Evolutionary conservation across 768 basidiomycete species (phyloP), one percentile per base, ranked within the genome.

Genomic region (Macrolepiota fuliginosa): DNA sequence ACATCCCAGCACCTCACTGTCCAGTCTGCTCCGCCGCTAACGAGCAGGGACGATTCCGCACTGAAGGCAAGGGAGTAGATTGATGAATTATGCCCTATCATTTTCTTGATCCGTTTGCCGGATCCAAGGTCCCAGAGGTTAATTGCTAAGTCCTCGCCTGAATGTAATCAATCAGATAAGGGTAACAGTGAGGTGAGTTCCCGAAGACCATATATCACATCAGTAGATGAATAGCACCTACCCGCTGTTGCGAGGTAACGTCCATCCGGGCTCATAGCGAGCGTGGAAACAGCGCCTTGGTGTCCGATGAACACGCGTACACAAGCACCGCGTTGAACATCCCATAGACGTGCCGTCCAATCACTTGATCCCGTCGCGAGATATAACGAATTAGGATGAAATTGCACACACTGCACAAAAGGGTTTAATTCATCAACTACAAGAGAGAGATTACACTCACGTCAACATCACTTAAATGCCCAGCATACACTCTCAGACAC

Each of bases 1-100:
- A 97, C 89, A 71, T 99, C 97, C 97, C 97, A 99, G 61, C 94
- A 95, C n/a, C 96, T 83, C 17, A 98, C 95, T 0, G 97, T 98
- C 85, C 93, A 96, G 71, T 99, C 97, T 32, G 94, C 87, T 25
- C 91, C 84, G 5, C 96, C 96, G 62, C 93, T 96, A 12, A 98
- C 89, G 37, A 99, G 84, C 57, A 98, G 73, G 1, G 88, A 88
- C 0, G 94, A 95, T 72, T 98, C 97, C 25, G 89, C 91, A 62
- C 92, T 94, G 73, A 98, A 99, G 0, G 92, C 83, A 24, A 99
- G 82, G 2, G 92, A 91, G 70, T 96, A 91, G 62, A 98, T 87
- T 1, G 95, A 90, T 13, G 91, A 86, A 1, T 86, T 88, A 70
- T 99, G 97, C 0, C 97, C 97, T 2, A 83, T 87, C 94, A 98